Percentiles rank a stretch among this genome's conserved stretches.
Evolutionary conservation across 345 rosid genomes (phyloP).

Genomic region (Euclidium syriacum): DNA sequence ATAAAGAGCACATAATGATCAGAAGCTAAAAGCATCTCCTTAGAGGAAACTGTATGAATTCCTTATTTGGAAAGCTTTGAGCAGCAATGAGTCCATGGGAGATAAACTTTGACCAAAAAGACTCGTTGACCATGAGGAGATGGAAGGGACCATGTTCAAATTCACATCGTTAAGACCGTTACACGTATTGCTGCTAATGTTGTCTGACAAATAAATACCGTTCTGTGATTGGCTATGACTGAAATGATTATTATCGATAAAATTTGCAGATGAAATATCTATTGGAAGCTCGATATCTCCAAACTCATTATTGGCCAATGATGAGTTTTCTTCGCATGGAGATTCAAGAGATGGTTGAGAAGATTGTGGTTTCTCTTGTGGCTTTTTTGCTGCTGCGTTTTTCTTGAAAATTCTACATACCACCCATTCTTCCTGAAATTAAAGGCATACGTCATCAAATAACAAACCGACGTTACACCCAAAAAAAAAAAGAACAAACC

Average conservation of each 20-base stretch:
- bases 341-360: slow-evolving; percentile 16
- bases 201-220: background rate
- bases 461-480: background rate
- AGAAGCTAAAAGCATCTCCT: background rate
- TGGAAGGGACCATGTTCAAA: background rate
- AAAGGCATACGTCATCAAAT: background rate
- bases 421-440: slow-evolving; percentile 80
- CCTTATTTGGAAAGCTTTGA: slow-evolving; percentile 16
- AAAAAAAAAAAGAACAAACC: background rate
- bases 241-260: background rate
- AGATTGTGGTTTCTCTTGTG: background rate
- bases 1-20: background rate
- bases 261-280: background rate
- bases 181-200: background rate
- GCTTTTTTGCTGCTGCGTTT: slow-evolving; percentile 15
- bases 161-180: background rate
- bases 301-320: background rate
- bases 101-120: slow-evolving; percentile 16
- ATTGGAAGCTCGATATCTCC: slow-evolving; percentile 1
- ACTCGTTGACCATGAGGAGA: slow-evolving; percentile 19
- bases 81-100: slow-evolving; percentile 10
- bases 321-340: background rate
- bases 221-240: background rate
- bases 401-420: slow-evolving; percentile 81
- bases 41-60: background rate